Conservation (phyloP, 2,329 filamentous ascomycete species). For the Podosphaera fusca region DNA sequence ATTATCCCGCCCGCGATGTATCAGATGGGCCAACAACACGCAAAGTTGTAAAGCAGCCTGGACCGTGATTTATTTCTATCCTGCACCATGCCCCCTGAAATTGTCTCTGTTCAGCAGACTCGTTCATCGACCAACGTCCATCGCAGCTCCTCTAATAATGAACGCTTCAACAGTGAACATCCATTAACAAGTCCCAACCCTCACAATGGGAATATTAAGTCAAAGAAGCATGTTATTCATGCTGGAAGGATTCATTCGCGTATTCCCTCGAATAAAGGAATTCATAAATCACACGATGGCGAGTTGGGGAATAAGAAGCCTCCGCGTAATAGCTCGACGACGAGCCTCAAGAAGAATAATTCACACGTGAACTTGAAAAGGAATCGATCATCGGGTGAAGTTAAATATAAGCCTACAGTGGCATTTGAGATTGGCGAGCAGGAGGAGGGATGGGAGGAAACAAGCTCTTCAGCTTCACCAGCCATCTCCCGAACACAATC, state of each 20-base stretch:
- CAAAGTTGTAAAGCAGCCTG: no score
- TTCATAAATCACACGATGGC: slow-evolving; percentile 13
- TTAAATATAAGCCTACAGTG: slow-evolving; percentile 31
- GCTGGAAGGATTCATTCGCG: slow-evolving; percentile 10
- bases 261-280: slow-evolving; percentile 12
- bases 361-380: slow-evolving; percentile 34
- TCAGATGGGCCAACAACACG: no score
- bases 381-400: slow-evolving; percentile 34
- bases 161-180: slow-evolving; percentile 8
- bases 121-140: slow-evolving; percentile 5
- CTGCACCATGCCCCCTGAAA: slow-evolving; percentile 9
- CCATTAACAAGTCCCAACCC: slow-evolving; percentile 11
- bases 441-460: slow-evolving; percentile 42
- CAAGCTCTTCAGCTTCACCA: slow-evolving; percentile 38
- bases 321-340: slow-evolving; percentile 11
- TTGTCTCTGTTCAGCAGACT: slow-evolving; percentile 7
- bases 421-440: slow-evolving; percentile 38
- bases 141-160: slow-evolving; percentile 1
- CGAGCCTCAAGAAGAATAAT: slow-evolving; percentile 24
- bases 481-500: slow-evolving; percentile 26
- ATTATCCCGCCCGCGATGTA: no score
- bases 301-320: slow-evolving; percentile 11
- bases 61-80: no score
- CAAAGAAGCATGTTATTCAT: slow-evolving; percentile 14
- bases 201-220: slow-evolving; percentile 11